These are phyloP conservation scores for Fraxinus latifolia DNA, from an alignment of 305 asterid species.

Conservation along the genomic window DNA sequence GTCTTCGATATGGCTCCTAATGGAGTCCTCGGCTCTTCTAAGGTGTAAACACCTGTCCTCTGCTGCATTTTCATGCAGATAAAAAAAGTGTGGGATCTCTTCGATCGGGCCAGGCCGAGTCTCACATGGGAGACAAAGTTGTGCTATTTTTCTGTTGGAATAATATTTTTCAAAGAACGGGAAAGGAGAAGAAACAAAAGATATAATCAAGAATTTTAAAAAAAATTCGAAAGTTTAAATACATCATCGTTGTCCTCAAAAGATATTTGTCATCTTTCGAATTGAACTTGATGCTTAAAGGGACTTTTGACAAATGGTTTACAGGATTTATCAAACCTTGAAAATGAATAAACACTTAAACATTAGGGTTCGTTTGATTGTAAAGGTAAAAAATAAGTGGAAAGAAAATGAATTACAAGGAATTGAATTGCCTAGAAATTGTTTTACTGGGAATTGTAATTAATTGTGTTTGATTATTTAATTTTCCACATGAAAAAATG, in stretches of 20 bases:
- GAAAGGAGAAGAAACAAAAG: neutral
- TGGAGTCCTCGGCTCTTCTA: neutral
- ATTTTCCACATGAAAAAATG: too few relatives aligned
- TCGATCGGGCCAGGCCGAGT: neutral
- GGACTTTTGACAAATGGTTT: neutral
- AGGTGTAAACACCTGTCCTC: slow-evolving; percentile 26
- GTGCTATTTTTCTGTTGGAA: neutral
- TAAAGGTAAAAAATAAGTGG: too few relatives aligned
- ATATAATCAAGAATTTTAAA: too few relatives aligned
- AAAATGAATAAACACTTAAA: too few relatives aligned
- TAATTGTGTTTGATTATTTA: too few relatives aligned
- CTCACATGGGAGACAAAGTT: neutral
- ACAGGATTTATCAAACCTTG: neutral
- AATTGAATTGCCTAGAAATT: too few relatives aligned
- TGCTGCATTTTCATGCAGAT: neutral
- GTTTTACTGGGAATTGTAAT: too few relatives aligned
- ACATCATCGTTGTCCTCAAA: neutral
- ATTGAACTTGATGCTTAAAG: neutral
- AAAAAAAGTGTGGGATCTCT: slow-evolving; percentile 1
- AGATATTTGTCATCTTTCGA: neutral
- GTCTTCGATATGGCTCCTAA: slow-evolving; percentile 5
- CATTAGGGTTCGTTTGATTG: too few relatives aligned
- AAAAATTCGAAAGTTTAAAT: neutral
- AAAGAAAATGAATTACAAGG: too few relatives aligned
- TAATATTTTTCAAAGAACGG: neutral